Evolutionary conservation across 1,284 basidiomycete genomes (phyloP).

Genomic region (Neolentinus lepideus): DNA sequence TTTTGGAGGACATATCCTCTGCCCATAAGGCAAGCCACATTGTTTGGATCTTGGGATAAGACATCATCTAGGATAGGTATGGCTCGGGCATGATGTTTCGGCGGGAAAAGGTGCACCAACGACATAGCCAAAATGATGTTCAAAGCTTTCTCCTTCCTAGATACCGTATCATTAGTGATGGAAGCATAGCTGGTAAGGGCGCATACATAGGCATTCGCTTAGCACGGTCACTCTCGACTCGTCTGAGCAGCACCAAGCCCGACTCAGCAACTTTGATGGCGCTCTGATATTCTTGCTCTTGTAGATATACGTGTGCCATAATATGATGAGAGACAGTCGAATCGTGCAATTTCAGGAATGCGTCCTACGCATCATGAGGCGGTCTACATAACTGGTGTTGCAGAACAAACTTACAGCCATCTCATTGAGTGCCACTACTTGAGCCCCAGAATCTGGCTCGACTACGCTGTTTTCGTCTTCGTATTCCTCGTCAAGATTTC

Average conservation of each 20-base stretch:
- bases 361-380: constrained; percentile 38
- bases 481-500: constrained; percentile 36
- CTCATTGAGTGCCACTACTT: constrained; percentile 37
- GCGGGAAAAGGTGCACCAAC: constrained; percentile 82
- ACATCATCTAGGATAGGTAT: constrained; percentile 68
- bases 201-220: background rate
- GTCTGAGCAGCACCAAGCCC: constrained; percentile 25
- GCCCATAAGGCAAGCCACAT: constrained; percentile 66
- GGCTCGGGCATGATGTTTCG: constrained; percentile 84
- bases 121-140: constrained; percentile 64
- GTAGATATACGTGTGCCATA: constrained; percentile 64
- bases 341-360: constrained; percentile 43
- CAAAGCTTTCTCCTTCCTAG: constrained; percentile 54
- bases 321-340: constrained; percentile 74
- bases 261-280: constrained; percentile 67
- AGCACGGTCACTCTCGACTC: constrained; percentile 34
- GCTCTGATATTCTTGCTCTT: constrained; percentile 74
- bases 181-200: background rate
- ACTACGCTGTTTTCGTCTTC: constrained; percentile 25
- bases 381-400: background rate
- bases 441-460: constrained; percentile 16
- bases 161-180: background rate
- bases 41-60: constrained; percentile 53
- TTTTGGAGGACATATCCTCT: constrained; percentile 71
- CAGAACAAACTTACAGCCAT: constrained; percentile 29